Evolutionary conservation across 257 asterid genomes (phyloP), one percentile per base, ranked within the genome.

Genomic region (Primulina eburnea): DNA sequence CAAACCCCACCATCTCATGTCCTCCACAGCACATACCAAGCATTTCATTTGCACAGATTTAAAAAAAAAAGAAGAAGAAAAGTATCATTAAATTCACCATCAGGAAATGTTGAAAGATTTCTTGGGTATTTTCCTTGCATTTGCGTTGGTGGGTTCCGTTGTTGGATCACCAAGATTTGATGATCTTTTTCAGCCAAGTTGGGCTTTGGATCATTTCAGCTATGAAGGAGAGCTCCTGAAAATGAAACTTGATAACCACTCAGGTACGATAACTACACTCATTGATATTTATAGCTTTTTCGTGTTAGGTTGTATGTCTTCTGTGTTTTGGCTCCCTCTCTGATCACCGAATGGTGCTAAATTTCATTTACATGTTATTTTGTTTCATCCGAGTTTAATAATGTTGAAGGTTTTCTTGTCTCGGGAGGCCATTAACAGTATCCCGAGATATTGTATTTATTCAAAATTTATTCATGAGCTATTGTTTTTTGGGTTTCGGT

Each of bases 121-220:
- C 43, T 4, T 70, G 59, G 21, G 16, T 33, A 20, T 74, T 17
- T 52, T 77, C 8, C 71, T 79, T 50, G 76, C 78, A 33, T 67
- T 75, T 10, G 56, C 70, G 8, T 11, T 83, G 76, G 73, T 57
- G 68, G 79, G 83, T 4, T 69, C 68, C 35, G 84, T 69, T 40
- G 84, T 60, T 18, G 63, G 79, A 34, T 67, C 95, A 2, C 61
- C 90, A 1, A 87, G 60, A 61, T 92, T 92, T 65, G 89, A 81
- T 52, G 79, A 86, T 5, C 91, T 92, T 4, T 92, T 74, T 69
- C 84, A 86, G 76, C 94, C 96, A 4, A 80, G 75, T 32, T 92
- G 95, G 94, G 89, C 96, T 0, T 2, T 65, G 6, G 98, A 92
- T 60, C 96, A 92, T 81, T 81, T 92, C 70, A 40, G 75, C 6